Percentiles rank a stretch among this genome's conserved stretches.
phyloP scores from a whole-genome alignment of 1,139 yeast genomes.

The Saccharomyces hybrid region DNA sequence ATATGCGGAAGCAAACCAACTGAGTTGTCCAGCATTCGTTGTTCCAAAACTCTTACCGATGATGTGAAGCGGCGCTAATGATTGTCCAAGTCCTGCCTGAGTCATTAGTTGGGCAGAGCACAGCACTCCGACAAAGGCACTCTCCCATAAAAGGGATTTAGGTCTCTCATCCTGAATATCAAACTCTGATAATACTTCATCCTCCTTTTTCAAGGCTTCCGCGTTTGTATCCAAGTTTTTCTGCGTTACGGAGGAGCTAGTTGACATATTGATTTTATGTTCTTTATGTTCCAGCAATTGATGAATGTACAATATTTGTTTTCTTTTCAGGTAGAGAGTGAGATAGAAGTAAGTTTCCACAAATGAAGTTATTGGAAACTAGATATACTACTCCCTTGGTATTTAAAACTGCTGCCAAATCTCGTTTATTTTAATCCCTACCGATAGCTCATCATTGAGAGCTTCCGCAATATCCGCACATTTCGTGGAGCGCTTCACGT shows the following conservation, averaged over 20 bases:
- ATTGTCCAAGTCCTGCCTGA: constrained; percentile 14
- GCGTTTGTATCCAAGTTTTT: neutral
- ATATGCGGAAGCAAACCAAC: constrained; percentile 9
- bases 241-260: neutral
- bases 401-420: neutral
- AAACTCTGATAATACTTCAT: neutral
- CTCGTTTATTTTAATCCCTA: neutral
- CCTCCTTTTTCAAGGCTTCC: neutral
- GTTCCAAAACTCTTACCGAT: constrained; percentile 13
- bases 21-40: constrained; percentile 7
- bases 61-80: constrained; percentile 13
- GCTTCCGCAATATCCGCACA: neutral
- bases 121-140: constrained; percentile 6
- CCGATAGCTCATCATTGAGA: neutral
- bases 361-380: neutral
- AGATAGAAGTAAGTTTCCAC: neutral
- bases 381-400: neutral
- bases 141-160: constrained; percentile 5
- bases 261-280: neutral
- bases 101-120: constrained; percentile 13
- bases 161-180: neutral
- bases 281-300: neutral
- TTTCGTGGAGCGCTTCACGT: neutral
- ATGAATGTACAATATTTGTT: neutral
- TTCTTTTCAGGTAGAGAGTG: neutral